Percentiles rank a stretch among this genome's conserved stretches.
Conservation (phyloP, 345 rosid species). For the Boechera stricta region DNA sequence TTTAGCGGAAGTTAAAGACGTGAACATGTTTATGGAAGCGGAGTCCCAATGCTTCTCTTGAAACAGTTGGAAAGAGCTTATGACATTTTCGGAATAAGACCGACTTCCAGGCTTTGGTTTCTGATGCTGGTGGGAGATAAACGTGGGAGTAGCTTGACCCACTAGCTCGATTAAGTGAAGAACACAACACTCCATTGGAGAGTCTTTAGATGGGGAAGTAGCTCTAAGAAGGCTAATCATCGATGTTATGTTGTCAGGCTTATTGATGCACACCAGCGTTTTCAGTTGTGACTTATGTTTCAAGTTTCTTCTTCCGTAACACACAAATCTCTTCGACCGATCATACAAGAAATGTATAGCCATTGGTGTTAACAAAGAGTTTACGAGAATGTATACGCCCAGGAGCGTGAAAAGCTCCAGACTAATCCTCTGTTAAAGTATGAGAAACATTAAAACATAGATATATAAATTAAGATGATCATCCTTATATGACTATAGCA, state of each 20-base stretch:
- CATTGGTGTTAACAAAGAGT: slow-evolving; percentile 39
- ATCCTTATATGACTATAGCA: background rate
- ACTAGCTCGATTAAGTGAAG: slow-evolving; percentile 59
- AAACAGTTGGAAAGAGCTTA: slow-evolving; percentile 47
- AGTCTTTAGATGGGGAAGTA: slow-evolving; percentile 40
- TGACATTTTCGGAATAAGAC: slow-evolving; percentile 51
- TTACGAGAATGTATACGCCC: slow-evolving; percentile 27
- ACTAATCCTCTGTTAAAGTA: slow-evolving; percentile 19
- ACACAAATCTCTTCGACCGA: slow-evolving; percentile 48
- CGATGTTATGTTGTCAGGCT: slow-evolving; percentile 46
- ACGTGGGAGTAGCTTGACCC: slow-evolving; percentile 55
- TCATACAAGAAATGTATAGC: slow-evolving; percentile 45
- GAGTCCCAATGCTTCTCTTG: slow-evolving; percentile 13
- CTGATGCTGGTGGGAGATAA: slow-evolving; percentile 56
- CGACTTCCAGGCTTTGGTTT: slow-evolving; percentile 21
- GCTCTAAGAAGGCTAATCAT: slow-evolving; percentile 45
- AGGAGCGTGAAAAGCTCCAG: slow-evolving; percentile 15
- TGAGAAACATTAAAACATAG: background rate
- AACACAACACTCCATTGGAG: slow-evolving; percentile 48
- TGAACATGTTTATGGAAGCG: slow-evolving; percentile 43
- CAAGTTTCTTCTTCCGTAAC: slow-evolving; percentile 48
- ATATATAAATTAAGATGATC: background rate
- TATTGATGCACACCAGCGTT: slow-evolving; percentile 53
- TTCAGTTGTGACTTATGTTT: slow-evolving; percentile 45
- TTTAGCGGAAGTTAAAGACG: slow-evolving; percentile 46